phyloP scores from a whole-genome alignment of 2,329 filamentous ascomycete genomes.

The Dactylellina parvicollis region DNA sequence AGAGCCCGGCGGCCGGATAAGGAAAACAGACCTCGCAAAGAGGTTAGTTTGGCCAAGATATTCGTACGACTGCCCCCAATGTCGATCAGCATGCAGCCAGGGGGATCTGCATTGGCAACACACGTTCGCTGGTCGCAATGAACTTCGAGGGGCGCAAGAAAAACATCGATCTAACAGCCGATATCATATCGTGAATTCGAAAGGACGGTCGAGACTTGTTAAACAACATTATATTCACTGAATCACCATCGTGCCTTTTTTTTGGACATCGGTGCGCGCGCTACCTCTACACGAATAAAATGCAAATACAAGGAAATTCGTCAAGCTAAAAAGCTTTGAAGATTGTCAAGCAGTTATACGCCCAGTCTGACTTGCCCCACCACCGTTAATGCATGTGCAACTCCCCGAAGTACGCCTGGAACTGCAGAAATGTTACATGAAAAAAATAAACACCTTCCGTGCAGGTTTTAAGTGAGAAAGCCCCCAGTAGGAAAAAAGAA shows the following conservation, averaged over 20 bases:
- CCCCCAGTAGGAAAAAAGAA: constrained; percentile 4
- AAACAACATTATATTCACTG: constrained; percentile 15
- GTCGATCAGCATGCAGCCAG: constrained; percentile 32
- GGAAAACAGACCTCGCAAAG: constrained; percentile 41
- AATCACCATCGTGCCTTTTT: constrained; percentile 40
- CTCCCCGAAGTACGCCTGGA: constrained; percentile 57
- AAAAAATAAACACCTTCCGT: constrained; percentile 48
- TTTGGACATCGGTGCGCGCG: constrained; percentile 31
- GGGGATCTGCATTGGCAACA: constrained; percentile 12
- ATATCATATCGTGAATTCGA: constrained; percentile 20
- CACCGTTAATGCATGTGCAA: constrained; percentile 23
- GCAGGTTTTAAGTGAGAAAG: neutral
- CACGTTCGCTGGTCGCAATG: neutral
- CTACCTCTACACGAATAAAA: constrained; percentile 45
- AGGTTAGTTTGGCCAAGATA: constrained; percentile 27
- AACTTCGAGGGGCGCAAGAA: no score
- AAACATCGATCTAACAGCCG: neutral
- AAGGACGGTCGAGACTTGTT: constrained; percentile 13
- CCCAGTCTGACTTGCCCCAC: constrained; percentile 26
- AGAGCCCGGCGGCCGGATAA: constrained; percentile 35
- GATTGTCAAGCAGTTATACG: constrained; percentile 5
- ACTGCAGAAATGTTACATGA: constrained; percentile 33
- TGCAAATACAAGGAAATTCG: constrained; percentile 25
- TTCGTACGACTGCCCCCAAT: constrained; percentile 33
- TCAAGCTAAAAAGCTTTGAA: constrained; percentile 24